Conservation (phyloP, 2,329 filamentous ascomycete genomes). For the Claviceps sp. region DNA sequence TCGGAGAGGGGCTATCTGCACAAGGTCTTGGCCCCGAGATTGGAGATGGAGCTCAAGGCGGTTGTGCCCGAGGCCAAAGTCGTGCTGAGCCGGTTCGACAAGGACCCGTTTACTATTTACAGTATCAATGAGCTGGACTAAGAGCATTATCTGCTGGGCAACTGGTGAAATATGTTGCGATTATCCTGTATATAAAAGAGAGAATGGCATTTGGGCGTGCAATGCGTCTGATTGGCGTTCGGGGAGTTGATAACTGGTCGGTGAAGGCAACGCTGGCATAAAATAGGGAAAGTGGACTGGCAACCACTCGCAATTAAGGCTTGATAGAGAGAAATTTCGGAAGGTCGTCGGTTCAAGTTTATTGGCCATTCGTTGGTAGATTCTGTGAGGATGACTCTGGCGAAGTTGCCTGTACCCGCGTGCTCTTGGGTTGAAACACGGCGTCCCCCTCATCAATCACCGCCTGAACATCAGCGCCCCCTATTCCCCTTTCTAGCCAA, state of each 20-base stretch:
- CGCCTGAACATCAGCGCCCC: constrained; percentile 39
- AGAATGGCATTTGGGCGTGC: neutral
- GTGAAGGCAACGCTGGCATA: neutral
- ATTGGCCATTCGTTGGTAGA: constrained; percentile 9
- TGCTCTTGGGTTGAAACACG: constrained; percentile 19
- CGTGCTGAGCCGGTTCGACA: constrained; percentile 63
- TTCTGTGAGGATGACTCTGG: constrained; percentile 3
- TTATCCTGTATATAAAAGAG: neutral
- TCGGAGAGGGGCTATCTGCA: constrained; percentile 75
- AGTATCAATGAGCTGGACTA: constrained; percentile 28
- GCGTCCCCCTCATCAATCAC: constrained; percentile 43
- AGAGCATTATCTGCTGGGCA: neutral
- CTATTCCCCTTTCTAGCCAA: constrained; percentile 42
- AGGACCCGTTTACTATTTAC: constrained; percentile 78
- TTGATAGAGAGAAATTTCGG: neutral
- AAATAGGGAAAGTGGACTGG: neutral
- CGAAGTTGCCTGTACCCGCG: neutral
- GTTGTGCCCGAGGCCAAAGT: constrained; percentile 44
- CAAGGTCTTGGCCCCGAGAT: constrained; percentile 51
- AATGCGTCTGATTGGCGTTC: neutral
- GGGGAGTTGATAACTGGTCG: neutral
- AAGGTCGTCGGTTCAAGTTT: neutral
- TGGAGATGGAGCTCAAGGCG: constrained; percentile 44
- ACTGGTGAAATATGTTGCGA: neutral
- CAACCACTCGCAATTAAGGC: neutral